phyloP scores from a whole-genome alignment of 106 monocot species.

The Chionographis japonica region DNA sequence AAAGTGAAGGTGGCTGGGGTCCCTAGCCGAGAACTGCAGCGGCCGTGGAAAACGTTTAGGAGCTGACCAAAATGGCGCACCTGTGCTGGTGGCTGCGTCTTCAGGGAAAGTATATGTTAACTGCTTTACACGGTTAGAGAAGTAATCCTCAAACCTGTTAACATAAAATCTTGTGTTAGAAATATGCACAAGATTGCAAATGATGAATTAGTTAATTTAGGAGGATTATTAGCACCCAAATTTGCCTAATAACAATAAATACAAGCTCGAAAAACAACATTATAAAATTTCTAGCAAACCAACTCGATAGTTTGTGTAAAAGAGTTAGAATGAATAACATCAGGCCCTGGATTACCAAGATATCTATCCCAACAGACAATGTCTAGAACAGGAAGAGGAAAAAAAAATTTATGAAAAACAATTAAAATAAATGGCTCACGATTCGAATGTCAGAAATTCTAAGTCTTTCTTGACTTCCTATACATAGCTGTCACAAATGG shows the following conservation, averaged over 20 bases:
- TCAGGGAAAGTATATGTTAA: conserved; percentile 84
- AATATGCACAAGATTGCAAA: too few species aligned
- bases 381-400: neutral
- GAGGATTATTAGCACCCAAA: too few species aligned
- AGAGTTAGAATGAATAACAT: too few species aligned
- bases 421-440: neutral
- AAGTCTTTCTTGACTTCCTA: too few species aligned
- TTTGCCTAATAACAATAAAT: too few species aligned
- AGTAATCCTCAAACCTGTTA: conserved; percentile 90
- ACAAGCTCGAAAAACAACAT: too few species aligned
- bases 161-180: neutral
- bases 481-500: too few species aligned
- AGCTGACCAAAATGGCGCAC: conserved; percentile 82
- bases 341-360: too few species aligned
- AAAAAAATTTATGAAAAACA: neutral
- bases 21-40: conserved; percentile 59
- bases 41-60: conserved; percentile 83
- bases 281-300: too few species aligned
- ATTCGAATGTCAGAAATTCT: neutral
- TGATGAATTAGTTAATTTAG: too few species aligned
- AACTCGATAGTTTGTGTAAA: too few species aligned
- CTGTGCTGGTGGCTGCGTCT: conserved; percentile 66
- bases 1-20: conserved; percentile 66
- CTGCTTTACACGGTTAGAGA: conserved; percentile 84
- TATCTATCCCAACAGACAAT: too few species aligned